Evolutionary conservation across 495 filamentous ascomycete genomes (phyloP).

Genomic region (Aspergillus ellipticus): DNA sequence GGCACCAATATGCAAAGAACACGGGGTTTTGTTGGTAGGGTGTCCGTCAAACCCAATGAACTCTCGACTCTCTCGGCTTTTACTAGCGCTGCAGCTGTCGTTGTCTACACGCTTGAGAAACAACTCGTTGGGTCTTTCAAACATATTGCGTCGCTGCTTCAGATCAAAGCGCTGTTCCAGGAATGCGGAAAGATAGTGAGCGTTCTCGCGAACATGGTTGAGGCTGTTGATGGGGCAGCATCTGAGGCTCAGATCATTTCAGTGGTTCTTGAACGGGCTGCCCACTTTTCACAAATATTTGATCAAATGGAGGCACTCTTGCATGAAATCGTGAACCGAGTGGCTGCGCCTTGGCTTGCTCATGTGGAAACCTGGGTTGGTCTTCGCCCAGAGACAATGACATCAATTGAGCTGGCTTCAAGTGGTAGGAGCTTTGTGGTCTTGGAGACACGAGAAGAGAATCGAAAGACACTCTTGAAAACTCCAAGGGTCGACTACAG

Average conservation of each 20-base stretch:
- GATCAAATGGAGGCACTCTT: constrained; percentile 59
- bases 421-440: constrained; percentile 55
- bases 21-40: constrained; percentile 52
- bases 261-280: constrained; percentile 58
- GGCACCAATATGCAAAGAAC: constrained; percentile 63
- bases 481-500: constrained; percentile 54
- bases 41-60: constrained; percentile 24
- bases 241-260: constrained; percentile 71
- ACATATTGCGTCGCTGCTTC: constrained; percentile 45
- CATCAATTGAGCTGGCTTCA: constrained; percentile 40
- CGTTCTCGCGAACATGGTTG: constrained; percentile 58
- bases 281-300: constrained; percentile 59
- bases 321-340: constrained; percentile 60
- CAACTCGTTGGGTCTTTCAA: constrained; percentile 26
- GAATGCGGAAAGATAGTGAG: constrained; percentile 60
- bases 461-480: constrained; percentile 52
- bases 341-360: constrained; percentile 65
- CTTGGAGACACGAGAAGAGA: constrained; percentile 47
- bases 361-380: constrained; percentile 77
- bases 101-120: constrained; percentile 38
- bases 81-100: constrained; percentile 30
- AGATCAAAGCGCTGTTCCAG: constrained; percentile 63
- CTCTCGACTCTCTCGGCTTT: constrained; percentile 35
- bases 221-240: constrained; percentile 45
- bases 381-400: constrained; percentile 52